Evolutionary conservation across 1,139 yeast species (phyloP).

Genomic region (Suhomyces coccinellae): DNA sequence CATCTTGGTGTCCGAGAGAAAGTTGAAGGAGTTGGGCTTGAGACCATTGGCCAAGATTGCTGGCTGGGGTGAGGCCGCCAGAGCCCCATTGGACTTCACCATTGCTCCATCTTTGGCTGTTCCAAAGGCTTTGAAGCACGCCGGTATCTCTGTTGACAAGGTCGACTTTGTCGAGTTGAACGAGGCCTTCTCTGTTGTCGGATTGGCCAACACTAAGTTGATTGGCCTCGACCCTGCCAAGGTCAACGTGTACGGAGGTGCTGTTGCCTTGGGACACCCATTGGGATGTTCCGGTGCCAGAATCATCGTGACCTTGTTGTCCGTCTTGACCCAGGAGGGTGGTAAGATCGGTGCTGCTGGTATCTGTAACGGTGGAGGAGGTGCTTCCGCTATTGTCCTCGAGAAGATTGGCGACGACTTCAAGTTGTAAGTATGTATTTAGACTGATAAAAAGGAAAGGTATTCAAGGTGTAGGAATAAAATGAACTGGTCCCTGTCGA

Average conservation of each 20-base stretch:
- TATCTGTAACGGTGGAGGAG: constrained; percentile 99
- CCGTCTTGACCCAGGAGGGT: constrained; percentile 73
- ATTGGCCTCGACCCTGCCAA: constrained; percentile 64
- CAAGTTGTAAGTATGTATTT: constrained; percentile 21
- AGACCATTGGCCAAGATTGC: constrained; percentile 84
- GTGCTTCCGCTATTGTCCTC: constrained; percentile 84
- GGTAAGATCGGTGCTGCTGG: constrained; percentile 94
- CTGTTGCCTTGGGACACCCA: constrained; percentile 97
- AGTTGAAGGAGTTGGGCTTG: constrained; percentile 79
- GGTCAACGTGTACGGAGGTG: constrained; percentile 96
- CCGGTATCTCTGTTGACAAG: constrained; percentile 57
- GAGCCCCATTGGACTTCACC: constrained; percentile 89
- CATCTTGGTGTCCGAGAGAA: constrained; percentile 76
- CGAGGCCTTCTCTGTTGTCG: constrained; percentile 97
- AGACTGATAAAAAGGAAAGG: not conserved
- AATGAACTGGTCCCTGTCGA: too few relatives aligned
- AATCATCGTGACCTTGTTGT: constrained; percentile 78
- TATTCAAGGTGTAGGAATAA: not conserved
- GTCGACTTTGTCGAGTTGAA: constrained; percentile 87
- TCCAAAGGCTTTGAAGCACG: constrained; percentile 93
- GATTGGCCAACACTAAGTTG: constrained; percentile 82
- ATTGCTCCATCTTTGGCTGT: constrained; percentile 92
- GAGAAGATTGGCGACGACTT: constrained; percentile 42
- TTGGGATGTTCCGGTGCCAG: constrained; percentile 98
- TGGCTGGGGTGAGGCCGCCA: constrained; percentile 99